phyloP scores from a whole-genome alignment of 768 basidiomycete genomes.

The Mycena polygramma region DNA sequence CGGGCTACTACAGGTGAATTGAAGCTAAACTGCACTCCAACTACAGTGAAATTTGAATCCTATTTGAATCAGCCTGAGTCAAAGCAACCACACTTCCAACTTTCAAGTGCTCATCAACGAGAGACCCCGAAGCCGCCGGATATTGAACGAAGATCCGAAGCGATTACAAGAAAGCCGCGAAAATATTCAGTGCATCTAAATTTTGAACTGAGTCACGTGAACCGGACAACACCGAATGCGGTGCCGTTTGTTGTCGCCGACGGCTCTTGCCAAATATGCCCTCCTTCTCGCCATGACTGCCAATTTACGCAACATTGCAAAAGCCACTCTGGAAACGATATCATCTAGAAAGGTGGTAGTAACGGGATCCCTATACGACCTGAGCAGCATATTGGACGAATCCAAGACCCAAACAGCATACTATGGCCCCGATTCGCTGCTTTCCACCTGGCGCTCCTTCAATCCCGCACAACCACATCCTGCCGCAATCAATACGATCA shows the following conservation, averaged over 20 bases:
- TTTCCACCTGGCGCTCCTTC: constrained; percentile 60
- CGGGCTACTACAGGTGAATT: too few relatives aligned
- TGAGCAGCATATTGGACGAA: constrained; percentile 42
- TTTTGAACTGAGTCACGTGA: too few relatives aligned
- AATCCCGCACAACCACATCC: constrained; percentile 19
- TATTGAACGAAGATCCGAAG: too few relatives aligned
- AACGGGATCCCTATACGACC: constrained; percentile 46
- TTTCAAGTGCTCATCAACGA: too few relatives aligned
- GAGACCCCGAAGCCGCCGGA: too few relatives aligned
- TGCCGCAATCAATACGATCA: constrained; percentile 42
- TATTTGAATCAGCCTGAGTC: too few relatives aligned
- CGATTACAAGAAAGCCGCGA: too few relatives aligned
- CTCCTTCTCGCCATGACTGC: constrained; percentile 1
- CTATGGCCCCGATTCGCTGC: constrained; percentile 62
- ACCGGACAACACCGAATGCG: neutral
- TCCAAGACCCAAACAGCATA: constrained; percentile 62
- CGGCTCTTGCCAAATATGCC: neutral
- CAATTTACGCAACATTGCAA: constrained; percentile 27
- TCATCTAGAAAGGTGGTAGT: constrained; percentile 31
- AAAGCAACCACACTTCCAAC: too few relatives aligned
- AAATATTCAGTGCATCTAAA: too few relatives aligned
- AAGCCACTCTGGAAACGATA: constrained; percentile 19
- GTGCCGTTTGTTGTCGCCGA: neutral
- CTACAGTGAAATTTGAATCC: too few relatives aligned
- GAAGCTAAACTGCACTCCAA: too few relatives aligned